phyloP scores from a whole-genome alignment of 108 stramenopile species.

The Cyclotella sp. region DNA sequence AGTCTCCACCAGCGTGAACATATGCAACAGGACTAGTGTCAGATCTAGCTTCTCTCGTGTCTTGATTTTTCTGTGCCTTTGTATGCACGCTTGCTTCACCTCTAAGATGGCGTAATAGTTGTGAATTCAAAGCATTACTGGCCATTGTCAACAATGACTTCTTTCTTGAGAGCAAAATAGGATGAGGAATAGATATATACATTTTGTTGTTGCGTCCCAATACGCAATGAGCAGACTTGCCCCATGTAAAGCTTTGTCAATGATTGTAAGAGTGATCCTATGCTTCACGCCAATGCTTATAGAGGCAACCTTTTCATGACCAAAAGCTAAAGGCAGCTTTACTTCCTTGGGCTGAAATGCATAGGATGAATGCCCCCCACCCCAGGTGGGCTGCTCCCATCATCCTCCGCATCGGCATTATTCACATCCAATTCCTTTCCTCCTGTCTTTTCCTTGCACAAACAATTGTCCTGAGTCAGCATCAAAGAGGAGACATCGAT shows the following conservation, averaged over 20 bases:
- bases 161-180: slow-evolving; percentile 3
- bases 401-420: too few species aligned
- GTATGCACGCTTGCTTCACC: slow-evolving; percentile 4
- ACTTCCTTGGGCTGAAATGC: slow-evolving; percentile 56
- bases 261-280: slow-evolving; percentile 54
- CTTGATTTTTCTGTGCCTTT: background rate
- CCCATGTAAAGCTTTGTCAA: slow-evolving; percentile 67
- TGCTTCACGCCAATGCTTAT: slow-evolving; percentile 69
- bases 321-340: slow-evolving; percentile 35
- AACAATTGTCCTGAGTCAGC: too few species aligned
- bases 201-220: background rate
- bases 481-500: too few species aligned
- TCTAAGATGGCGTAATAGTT: slow-evolving; percentile 42
- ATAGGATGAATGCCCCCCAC: slow-evolving; percentile 40
- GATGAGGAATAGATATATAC: slow-evolving; percentile 12
- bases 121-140: slow-evolving; percentile 34
- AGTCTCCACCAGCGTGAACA: slow-evolving; percentile 75
- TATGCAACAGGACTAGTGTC: slow-evolving; percentile 21
- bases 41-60: background rate
- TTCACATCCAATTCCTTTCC: too few species aligned
- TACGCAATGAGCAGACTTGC: slow-evolving; percentile 46
- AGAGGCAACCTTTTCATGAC: slow-evolving; percentile 36
- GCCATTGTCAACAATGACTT: too few species aligned
- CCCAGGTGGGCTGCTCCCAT: too few species aligned
- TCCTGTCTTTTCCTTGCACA: too few species aligned